Evolutionary conservation across 805 yeast species (phyloP).

Genomic region (Candida multigemmis): DNA sequence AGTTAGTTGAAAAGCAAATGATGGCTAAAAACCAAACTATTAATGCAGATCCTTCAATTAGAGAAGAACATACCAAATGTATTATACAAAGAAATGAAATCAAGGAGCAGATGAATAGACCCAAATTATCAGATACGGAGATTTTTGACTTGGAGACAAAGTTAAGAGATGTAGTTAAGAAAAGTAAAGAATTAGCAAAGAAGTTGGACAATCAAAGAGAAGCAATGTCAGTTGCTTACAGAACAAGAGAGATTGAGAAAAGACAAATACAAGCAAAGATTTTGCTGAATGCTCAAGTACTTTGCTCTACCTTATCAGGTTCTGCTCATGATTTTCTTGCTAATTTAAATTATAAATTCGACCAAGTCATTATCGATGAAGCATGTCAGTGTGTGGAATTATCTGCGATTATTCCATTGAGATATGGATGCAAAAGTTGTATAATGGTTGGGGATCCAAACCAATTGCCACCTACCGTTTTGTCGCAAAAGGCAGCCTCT

Average conservation of each 20-base stretch:
- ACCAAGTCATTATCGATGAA: conserved; percentile 89
- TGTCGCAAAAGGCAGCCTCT: conserved; percentile 79
- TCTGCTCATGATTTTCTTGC: conserved; percentile 85
- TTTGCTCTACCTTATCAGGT: conserved; percentile 89
- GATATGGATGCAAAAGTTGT: conserved; percentile 85
- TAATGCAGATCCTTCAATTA: conserved; percentile 36
- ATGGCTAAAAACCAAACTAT: conserved; percentile 26
- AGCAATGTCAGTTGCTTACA: conserved; percentile 50
- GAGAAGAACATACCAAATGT: conserved; percentile 42
- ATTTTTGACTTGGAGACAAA: conserved; percentile 38
- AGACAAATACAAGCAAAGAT: conserved; percentile 68
- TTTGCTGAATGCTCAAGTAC: conserved; percentile 67
- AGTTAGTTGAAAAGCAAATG: conserved; percentile 60
- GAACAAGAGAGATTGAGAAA: conserved; percentile 73
- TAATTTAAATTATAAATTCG: conserved; percentile 67
- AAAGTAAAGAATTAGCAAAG: conserved; percentile 62
- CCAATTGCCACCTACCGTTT: conserved; percentile 93
- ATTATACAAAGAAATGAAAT: conserved; percentile 50
- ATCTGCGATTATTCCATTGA: conserved; percentile 82
- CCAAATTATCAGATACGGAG: conserved; percentile 26
- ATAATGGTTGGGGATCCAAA: conserved; percentile 99
- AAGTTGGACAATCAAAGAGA: conserved; percentile 76
- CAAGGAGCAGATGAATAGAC: conserved; percentile 6
- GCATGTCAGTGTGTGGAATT: conserved; percentile 96
- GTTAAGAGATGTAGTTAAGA: conserved; percentile 47